Evolutionary conservation across 768 basidiomycete species (phyloP), one percentile per base, ranked within the genome.

Genomic region (Hebeloma cylindrosporum): DNA sequence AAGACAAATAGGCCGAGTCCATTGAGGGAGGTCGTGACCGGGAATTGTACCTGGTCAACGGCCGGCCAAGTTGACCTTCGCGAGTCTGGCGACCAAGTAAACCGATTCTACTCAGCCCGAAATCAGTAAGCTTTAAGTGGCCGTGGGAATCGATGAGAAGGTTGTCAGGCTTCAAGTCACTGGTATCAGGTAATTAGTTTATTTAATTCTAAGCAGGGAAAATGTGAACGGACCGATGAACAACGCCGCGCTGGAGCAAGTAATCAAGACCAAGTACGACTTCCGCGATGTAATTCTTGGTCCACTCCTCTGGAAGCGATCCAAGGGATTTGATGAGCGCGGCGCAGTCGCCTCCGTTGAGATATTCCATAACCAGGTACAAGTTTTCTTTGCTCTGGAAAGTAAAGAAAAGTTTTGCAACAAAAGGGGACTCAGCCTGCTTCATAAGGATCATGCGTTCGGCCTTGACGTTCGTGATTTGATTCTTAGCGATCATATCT

Each of bases 401-500:
- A 13, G 96, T 98, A 69, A 94, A 99, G 71, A 88, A 99, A 25
- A 99, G 74, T 67, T 96, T 96, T 37, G 93, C 93, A 38, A 98
- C 96, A 60, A 98, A 95, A 11, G 96, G 95, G 7, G 93, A 96
- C 65, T 96, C 93, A 1, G 95, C 89, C 66, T 98, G 95, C 63
- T 93, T 93, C 96, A 99, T 99, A 55, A 99, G 78, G 59, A 99
- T 99, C 85, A 96, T 98, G 45, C 96, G 80, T 71, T 99, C 96
- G 2, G 96, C 96, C 70, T 98, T 98, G 65, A 99, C 96, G 62
- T 98, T 99, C 37, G 96, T 98, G 64, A 99, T 95, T 67, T 99
- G 96, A 72, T 99, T 99, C 79, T 99, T 99, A 29, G 96, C 91
- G 64, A 99, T 98, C 96, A 99, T 99, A 68, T 99, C 96, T n/a